Percentiles rank a stretch among this genome's conserved stretches.
These are phyloP conservation scores for Colletotrichum limetticola DNA, from an alignment of 2,329 filamentous ascomycete species.

Conservation along the genomic window DNA sequence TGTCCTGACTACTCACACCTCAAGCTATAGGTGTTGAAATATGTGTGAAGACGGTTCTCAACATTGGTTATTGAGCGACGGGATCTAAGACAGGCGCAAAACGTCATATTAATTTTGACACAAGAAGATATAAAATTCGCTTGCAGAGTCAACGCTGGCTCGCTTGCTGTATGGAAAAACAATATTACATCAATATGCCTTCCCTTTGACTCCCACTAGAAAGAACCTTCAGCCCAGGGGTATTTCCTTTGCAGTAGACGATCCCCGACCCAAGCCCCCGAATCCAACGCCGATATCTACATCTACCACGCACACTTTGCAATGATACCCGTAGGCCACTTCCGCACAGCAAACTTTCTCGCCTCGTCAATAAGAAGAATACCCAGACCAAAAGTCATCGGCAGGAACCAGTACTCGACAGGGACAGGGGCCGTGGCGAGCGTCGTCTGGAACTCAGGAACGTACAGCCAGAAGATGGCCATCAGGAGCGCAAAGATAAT, in stretches of 20 bases:
- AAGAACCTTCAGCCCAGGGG: background rate
- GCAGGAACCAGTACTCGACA: slow-evolving; percentile 81
- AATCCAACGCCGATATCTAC: slow-evolving; percentile 38
- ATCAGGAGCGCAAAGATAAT: slow-evolving; percentile 76
- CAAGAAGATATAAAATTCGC: background rate
- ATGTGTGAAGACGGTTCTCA: too few relatives aligned
- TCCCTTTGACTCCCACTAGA: background rate
- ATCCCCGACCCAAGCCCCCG: background rate
- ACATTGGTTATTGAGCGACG: too few relatives aligned
- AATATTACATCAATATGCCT: background rate
- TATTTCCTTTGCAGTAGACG: background rate
- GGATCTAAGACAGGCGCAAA: too few relatives aligned
- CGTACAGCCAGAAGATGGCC: slow-evolving; percentile 77
- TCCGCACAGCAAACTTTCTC: slow-evolving; percentile 59
- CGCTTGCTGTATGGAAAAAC: background rate
- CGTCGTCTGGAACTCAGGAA: slow-evolving; percentile 70
- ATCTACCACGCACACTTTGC: slow-evolving; percentile 61
- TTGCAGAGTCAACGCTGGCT: slow-evolving; percentile 13
- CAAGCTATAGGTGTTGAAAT: too few relatives aligned
- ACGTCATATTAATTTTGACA: background rate
- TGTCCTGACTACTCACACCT: too few relatives aligned
- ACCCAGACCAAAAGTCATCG: slow-evolving; percentile 74
- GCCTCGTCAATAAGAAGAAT: slow-evolving; percentile 64
- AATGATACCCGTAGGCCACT: slow-evolving; percentile 55
- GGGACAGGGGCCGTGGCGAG: slow-evolving; percentile 73